Evolutionary conservation across 257 asterid genomes (phyloP).

Genomic region (Verbena officinalis): DNA sequence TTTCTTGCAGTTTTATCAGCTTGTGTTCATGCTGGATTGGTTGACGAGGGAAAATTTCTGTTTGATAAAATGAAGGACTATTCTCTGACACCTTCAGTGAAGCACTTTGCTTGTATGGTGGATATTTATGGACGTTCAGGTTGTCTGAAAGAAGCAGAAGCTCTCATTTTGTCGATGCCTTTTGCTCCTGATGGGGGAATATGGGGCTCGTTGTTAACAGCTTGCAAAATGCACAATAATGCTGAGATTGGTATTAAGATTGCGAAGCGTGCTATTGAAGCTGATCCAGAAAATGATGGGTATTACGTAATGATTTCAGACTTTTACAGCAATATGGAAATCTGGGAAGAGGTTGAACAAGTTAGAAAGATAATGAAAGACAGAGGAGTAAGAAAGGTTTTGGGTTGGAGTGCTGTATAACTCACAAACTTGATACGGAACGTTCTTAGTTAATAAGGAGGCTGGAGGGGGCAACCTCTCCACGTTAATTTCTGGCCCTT

Average conservation of each 20-base stretch:
- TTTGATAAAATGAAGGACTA: constrained; percentile 56
- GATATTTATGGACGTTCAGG: constrained; percentile 77
- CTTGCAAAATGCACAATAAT: constrained; percentile 69
- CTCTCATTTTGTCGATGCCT: constrained; percentile 69
- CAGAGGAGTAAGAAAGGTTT: constrained; percentile 61
- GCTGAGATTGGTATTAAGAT: constrained; percentile 65
- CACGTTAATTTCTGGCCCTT: too few species aligned
- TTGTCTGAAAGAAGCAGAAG: constrained; percentile 62
- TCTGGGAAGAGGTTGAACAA: constrained; percentile 72
- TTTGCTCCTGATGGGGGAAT: constrained; percentile 64
- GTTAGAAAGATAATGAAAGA: constrained; percentile 61
- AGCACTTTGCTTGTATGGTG: constrained; percentile 81
- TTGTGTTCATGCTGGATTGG: constrained; percentile 77
- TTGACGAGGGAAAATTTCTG: constrained; percentile 56
- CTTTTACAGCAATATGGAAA: constrained; percentile 63
- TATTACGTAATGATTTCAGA: constrained; percentile 65
- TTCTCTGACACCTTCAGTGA: constrained; percentile 54
- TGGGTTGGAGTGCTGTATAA: constrained; percentile 76
- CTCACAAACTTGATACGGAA: too few species aligned
- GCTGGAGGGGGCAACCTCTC: too few species aligned
- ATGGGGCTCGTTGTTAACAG: constrained; percentile 76
- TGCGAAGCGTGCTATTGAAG: constrained; percentile 74
- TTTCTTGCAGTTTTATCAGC: constrained; percentile 79
- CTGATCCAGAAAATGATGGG: constrained; percentile 82
- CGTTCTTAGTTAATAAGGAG: too few species aligned